Base-by-base conservation (phyloP, 176 grass and related monocot genomes). In the barley (Hordeum vulgare) region DNA sequence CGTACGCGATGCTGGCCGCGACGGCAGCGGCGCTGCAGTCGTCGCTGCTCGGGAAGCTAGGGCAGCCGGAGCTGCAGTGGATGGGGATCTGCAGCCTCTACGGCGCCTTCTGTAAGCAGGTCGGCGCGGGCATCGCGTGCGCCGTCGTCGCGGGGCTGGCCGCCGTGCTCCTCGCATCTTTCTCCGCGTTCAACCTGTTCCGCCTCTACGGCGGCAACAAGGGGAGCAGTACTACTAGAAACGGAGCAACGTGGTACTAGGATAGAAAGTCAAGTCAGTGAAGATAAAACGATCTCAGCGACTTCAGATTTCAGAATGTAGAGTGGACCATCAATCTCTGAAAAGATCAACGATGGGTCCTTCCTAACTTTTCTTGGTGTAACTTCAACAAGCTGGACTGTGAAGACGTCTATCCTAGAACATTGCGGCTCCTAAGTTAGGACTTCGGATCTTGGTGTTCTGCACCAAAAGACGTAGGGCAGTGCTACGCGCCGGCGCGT, bases 181-280 rank as follows among this genome's bases (percentile, higher is more conserved):
- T 98, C 53, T 95, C 96, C 4, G 91, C 96, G 0, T 98, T 95
- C 83, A 94, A 95, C 83, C 80, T 98, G n/a, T 95, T 95, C 67
- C 88, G 96, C 11, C 84, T 98, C 54, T 98, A 92, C 60, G 88
- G 77, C 41, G 45, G 24, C 13, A 82, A 78, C 82, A 90, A 87
- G 54, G 68, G 44, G 31, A 80, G 85, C 75, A 34, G 61, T 33
- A 1, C n/a, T 2, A 4, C 45, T 7, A 42, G 69, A 14, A 63
- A 42, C 44, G 85, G 12, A 7, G 37, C 62, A 4, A 21, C 74
- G 54, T 71, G 64, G 80, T 76, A 72, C 45, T 63, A 20, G 24
- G 24, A 14, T 72, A 27, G 23, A 25, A 27, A 27, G 40, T 42
- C 37, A 42, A 41, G 66, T 10, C 36, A 70, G n/a, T 17, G 68